Evolutionary conservation across 495 filamentous ascomycete genomes (phyloP), one percentile per base, ranked within the genome.

Genomic region (Hyaloscypha hepaticicola): DNA sequence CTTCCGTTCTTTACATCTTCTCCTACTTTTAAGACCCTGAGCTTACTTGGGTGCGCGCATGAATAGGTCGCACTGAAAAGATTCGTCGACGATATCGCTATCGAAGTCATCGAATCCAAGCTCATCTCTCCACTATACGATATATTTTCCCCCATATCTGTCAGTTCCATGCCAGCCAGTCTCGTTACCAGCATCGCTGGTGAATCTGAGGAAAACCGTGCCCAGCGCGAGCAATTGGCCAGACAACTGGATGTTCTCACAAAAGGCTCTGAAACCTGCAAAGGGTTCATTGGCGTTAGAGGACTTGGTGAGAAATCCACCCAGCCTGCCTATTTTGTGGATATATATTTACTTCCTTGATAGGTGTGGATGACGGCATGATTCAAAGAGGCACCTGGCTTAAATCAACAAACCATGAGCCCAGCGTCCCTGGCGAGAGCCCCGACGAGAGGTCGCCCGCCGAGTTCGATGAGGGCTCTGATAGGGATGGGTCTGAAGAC

Each of bases 51-150:
- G 31, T 49, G 26, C 34, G 25, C 61, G 19, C 27, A 29, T 58
- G 57, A 64, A 41, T 58, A 88, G 87, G 81, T 89, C 67, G 81
- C 87, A 0, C 70, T 87, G 58, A 78, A 82, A 65, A 80, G 77
- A 0, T 88, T 90, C 69, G 73, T 87, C n/a, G 85, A 90, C 41
- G 84, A 89, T 50, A 66, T 89, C 27, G 77, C 82, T 19, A 79
- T 78, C 5, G 76, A 87, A 45, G 87, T 80, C 3, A 82, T 88
- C 33, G 87, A 90, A 58, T 76, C 78, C 28, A 84, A 83, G 69
- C 77, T 89, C 45, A 72, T 89, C n/a, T 66, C 65, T 21, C 65
- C 68, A 9, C 71, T 86, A 14, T 58, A 69, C 50, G 65, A 69
- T 49, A 79, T 84, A 41, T 71, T 82, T 55, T 77, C 77, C 1